Conservation (phyloP, 345 rosid genomes). For the Eucalyptus polyanthemos region DNA sequence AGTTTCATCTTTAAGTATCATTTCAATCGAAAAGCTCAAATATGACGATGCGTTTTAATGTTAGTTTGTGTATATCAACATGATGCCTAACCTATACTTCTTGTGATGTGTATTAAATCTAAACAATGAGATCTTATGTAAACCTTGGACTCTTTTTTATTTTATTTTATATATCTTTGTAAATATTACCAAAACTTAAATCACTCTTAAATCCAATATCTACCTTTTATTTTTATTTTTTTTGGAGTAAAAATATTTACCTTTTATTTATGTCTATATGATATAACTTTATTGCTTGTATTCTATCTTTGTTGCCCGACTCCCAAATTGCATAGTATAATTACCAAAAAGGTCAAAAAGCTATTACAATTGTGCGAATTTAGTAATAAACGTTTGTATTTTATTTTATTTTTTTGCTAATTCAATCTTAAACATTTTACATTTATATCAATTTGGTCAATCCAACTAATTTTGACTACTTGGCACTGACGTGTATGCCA, state of each 20-base stretch:
- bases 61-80: background rate
- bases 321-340: background rate
- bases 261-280: too few relatives aligned
- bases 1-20: background rate
- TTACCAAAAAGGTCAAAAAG: too few relatives aligned
- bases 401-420: too few relatives aligned
- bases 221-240: background rate
- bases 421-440: too few relatives aligned
- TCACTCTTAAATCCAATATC: background rate
- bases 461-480: too few relatives aligned
- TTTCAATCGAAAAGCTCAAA: too few relatives aligned
- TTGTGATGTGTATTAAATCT: background rate
- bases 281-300: background rate
- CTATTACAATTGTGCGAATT: too few relatives aligned
- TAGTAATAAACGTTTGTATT: rapidly evolving
- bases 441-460: rapidly evolving
- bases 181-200: background rate
- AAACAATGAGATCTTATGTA: background rate
- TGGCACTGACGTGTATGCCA: rapidly evolving
- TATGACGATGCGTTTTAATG: background rate
- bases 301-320: rapidly evolving
- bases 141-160: background rate
- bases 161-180: background rate
- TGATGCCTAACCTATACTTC: background rate
- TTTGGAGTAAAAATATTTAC: too few relatives aligned